A percentile compares a stretch with the other conserved stretches of the same genome.
Evolutionary conservation across 768 basidiomycete species (phyloP).

Genomic region (Termitomyces sp.): DNA sequence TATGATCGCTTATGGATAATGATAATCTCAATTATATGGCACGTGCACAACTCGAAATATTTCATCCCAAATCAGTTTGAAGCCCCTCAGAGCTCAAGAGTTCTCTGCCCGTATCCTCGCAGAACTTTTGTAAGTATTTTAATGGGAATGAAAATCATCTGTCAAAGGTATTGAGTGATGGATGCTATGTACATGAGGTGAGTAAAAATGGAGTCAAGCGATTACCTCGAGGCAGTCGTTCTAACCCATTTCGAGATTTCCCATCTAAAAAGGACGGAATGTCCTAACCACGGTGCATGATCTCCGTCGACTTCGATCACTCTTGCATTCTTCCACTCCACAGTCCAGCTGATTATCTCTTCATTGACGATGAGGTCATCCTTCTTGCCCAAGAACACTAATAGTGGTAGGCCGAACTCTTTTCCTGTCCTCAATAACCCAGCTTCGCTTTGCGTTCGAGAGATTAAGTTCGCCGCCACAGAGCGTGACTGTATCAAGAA

Average conservation of each 20-base stretch:
- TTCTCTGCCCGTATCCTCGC: not conserved
- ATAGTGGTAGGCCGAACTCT: constrained; percentile 17
- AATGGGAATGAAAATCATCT: not conserved
- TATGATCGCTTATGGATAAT: not conserved
- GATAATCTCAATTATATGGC: not conserved
- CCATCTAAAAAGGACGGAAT: constrained; percentile 16
- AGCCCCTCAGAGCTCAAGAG: too few relatives aligned
- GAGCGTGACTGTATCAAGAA: constrained; percentile 20
- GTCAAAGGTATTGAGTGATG: not conserved
- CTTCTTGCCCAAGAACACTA: constrained; percentile 19
- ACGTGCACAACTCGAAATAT: not conserved
- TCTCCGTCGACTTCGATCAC: constrained; percentile 21
- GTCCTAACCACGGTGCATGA: constrained; percentile 23
- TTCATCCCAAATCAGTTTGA: not conserved
- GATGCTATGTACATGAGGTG: not conserved
- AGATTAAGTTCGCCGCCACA: constrained; percentile 15
- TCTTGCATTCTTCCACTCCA: constrained; percentile 19
- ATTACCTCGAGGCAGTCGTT: constrained; percentile 8
- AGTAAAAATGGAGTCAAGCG: not conserved
- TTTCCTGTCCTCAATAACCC: constrained; percentile 19
- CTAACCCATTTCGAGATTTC: constrained; percentile 19
- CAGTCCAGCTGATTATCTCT: constrained; percentile 16
- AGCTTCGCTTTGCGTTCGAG: constrained; percentile 18
- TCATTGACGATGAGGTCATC: constrained; percentile 19
- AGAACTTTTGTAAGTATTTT: not conserved